Evolutionary conservation across 2,329 filamentous ascomycete genomes (phyloP).

Genomic region (Didymella pinodella): DNA sequence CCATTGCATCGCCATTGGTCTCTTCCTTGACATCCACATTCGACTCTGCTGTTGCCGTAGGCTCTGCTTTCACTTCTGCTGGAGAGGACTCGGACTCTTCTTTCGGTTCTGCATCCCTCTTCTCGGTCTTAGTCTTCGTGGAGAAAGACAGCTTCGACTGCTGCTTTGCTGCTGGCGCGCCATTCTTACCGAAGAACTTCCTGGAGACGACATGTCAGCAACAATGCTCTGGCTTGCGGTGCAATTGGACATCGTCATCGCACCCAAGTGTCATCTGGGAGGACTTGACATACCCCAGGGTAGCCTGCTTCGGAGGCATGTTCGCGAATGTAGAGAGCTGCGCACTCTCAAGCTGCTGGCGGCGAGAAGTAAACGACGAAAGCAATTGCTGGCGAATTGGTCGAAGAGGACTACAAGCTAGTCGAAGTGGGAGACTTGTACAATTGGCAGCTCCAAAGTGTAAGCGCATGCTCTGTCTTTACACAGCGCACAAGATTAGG

Average conservation of each 20-base stretch:
- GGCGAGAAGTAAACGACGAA: constrained; percentile 11
- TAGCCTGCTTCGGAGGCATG: constrained; percentile 75
- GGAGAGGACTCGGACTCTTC: constrained; percentile 33
- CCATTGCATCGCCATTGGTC: constrained; percentile 34
- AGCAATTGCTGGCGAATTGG: constrained; percentile 22
- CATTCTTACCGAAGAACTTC: constrained; percentile 82
- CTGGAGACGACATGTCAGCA: constrained; percentile 57
- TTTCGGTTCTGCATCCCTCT: constrained; percentile 31
- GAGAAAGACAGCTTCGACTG: constrained; percentile 83
- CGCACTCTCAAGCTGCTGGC: constrained; percentile 12
- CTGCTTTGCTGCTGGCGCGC: constrained; percentile 67
- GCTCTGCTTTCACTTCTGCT: constrained; percentile 27
- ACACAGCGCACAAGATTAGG: constrained; percentile 27
- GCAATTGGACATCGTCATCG: constrained; percentile 38
- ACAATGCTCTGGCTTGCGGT: neutral
- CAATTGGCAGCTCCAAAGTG: constrained; percentile 40
- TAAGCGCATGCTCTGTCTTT: constrained; percentile 43
- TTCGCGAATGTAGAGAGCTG: constrained; percentile 23
- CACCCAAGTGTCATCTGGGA: constrained; percentile 79
- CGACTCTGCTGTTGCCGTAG: constrained; percentile 27
- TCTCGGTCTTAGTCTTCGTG: constrained; percentile 58
- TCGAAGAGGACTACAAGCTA: constrained; percentile 7
- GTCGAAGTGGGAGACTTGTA: constrained; percentile 19
- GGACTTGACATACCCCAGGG: constrained; percentile 84
- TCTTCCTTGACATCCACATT: constrained; percentile 32